Evolutionary conservation across 202 grass and related monocot species (phyloP).

Genomic region (Miscanthus sacchariflorus): DNA sequence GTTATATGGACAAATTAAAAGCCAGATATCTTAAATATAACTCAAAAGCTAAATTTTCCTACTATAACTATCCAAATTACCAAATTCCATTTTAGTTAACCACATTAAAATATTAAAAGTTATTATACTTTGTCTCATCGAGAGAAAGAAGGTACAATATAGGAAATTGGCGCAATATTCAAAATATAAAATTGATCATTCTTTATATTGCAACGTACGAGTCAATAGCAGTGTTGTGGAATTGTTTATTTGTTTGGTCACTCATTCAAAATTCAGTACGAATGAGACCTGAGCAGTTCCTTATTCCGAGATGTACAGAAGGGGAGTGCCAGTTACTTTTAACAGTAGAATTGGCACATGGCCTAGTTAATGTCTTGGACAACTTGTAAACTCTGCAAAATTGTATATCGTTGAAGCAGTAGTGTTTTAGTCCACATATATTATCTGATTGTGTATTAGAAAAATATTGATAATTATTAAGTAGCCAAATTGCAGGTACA

Average conservation of each 20-base stretch:
- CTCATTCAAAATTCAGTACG: background rate
- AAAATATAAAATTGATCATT: background rate
- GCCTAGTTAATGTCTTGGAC: background rate
- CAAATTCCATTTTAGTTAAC: background rate
- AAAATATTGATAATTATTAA: background rate
- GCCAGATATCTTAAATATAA: no score
- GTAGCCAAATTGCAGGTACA: background rate
- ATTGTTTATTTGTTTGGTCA: background rate
- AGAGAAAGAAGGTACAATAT: background rate
- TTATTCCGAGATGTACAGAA: background rate
- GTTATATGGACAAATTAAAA: no score
- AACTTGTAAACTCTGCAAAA: background rate
- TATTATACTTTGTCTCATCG: background rate
- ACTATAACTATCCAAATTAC: background rate
- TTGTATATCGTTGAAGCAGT: background rate
- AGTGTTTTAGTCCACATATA: background rate
- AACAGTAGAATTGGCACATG: background rate
- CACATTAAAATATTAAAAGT: background rate
- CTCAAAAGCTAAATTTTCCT: background rate
- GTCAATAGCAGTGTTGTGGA: background rate
- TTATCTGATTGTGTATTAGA: background rate
- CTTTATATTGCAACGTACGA: background rate
- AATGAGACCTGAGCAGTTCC: background rate
- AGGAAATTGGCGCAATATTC: background rate
- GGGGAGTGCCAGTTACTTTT: background rate